Evolutionary conservation across 2,329 filamentous ascomycete genomes (phyloP).

Genomic region (Ceratocystis variospora): DNA sequence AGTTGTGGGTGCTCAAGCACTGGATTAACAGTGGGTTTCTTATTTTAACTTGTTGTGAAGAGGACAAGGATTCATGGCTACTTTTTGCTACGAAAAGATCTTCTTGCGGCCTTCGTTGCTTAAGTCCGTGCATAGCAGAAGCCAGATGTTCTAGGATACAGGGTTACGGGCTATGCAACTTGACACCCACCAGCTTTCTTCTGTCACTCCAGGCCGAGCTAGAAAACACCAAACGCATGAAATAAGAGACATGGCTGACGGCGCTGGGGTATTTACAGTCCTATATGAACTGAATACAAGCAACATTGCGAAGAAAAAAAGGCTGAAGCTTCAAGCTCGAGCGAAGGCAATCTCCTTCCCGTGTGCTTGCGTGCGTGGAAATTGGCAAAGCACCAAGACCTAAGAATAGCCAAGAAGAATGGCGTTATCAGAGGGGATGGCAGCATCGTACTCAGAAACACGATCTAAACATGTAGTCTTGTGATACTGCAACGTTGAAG

Average conservation of each 20-base stretch:
- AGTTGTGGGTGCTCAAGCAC: neutral
- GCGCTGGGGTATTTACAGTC: neutral
- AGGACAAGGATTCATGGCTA: neutral
- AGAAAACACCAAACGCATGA: neutral
- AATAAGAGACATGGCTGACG: neutral
- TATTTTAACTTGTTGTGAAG: neutral
- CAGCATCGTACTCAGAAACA: neutral
- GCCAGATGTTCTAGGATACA: slow-evolving; percentile 1
- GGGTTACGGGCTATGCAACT: neutral
- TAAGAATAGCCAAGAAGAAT: neutral
- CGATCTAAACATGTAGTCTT: neutral
- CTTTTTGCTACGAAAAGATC: neutral
- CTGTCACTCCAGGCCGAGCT: too few species aligned
- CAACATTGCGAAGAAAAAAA: neutral
- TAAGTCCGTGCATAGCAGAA: neutral
- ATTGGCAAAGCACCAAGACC: neutral
- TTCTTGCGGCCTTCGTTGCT: neutral
- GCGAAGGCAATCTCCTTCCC: neutral
- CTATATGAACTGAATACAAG: neutral
- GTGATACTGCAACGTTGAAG: neutral
- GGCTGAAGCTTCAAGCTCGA: neutral
- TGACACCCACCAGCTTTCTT: neutral
- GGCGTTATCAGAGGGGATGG: neutral
- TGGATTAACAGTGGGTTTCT: neutral
- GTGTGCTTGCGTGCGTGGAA: neutral